A percentile compares a stretch with the other conserved stretches of the same genome.
Conservation (phyloP, 2,329 filamentous ascomycete genomes). For the Cordyceps tenuipes region DNA sequence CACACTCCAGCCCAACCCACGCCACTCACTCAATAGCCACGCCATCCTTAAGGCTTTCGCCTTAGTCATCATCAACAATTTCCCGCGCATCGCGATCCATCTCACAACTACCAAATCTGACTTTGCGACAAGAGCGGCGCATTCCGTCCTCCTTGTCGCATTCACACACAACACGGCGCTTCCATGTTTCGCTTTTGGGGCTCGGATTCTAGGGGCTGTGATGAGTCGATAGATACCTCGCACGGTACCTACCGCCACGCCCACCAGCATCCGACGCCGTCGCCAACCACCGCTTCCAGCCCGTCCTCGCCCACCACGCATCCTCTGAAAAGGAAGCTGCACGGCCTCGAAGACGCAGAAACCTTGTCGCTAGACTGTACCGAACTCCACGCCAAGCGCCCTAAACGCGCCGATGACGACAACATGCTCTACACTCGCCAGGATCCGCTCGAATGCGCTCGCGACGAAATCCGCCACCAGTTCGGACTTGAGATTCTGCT, state of each 20-base stretch:
- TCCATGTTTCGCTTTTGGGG: slow-evolving; percentile 57
- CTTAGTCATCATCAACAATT: slow-evolving; percentile 5
- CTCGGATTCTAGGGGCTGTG: slow-evolving; percentile 49
- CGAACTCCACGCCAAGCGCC: slow-evolving; percentile 32
- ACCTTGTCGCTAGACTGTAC: slow-evolving; percentile 16
- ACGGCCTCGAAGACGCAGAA: slow-evolving; percentile 25
- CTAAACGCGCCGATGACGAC: slow-evolving; percentile 20
- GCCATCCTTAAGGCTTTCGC: neutral
- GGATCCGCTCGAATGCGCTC: slow-evolving; percentile 41
- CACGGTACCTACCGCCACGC: slow-evolving; percentile 26
- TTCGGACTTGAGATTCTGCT: slow-evolving; percentile 85
- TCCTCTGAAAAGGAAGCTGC: slow-evolving; percentile 33
- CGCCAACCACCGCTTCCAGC: slow-evolving; percentile 14
- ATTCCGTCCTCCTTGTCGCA: slow-evolving; percentile 12
- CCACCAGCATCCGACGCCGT: slow-evolving; percentile 24
- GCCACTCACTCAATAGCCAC: neutral
- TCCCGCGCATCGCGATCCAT: slow-evolving; percentile 3
- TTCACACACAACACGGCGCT: slow-evolving; percentile 25
- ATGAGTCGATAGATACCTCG: slow-evolving; percentile 38
- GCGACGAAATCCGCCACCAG: slow-evolving; percentile 72
- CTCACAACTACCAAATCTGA: neutral
- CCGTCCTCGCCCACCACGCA: slow-evolving; percentile 17
- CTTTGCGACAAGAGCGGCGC: slow-evolving; percentile 11
- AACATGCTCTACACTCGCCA: slow-evolving; percentile 6
- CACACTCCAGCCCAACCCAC: neutral